Evolutionary conservation across 1,139 yeast species (phyloP), one percentile per base, ranked within the genome.

Genomic region (Protomyces inouyei): DNA sequence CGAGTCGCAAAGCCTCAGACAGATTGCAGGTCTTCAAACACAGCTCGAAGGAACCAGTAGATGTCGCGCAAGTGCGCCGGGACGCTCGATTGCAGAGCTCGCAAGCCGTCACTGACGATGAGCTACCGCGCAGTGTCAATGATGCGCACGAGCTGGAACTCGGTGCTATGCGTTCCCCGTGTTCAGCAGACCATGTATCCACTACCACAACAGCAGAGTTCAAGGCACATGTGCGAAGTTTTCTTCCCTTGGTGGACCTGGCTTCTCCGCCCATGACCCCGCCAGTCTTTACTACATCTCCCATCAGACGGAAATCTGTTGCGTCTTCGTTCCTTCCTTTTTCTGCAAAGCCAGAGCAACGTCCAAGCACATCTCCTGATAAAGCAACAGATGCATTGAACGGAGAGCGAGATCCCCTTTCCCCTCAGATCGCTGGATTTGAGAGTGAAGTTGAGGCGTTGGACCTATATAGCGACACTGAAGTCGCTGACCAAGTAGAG

Each of bases 1-100:
- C 56, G 14, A 45, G 61, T 5, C 65, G 65, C 8, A 61, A 61
- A 28, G 65, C 65, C 8, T 51, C 57, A 12, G 51, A 55, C 23
- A 61, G 65, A 46, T 45, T 61, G 3, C 57, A 61, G 14, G 56
- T 61, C 14, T 61, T 61, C 65, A 61, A 61, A 23, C 46, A 55
- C 46, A 48, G 56, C 35, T 51, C 51, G n/a, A 16, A 37, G 8
- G 56, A 60, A 14, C 32, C 32, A 28, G 5, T 28, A 28, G 46
- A 35, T 16, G n/a, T 16, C n/a, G 12, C 43, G 14, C 43, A 37
- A 9, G 16, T 37, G 4, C 43, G 14, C 4, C 14, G 43, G 16
- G 55, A 35, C 32, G 25, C 36, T 36, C 46, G 16, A 8, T 40
- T 23, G 60, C 18, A 18, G 2, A 32, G 36, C 21, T 23, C 36